Percentiles rank a stretch among this genome's conserved stretches.
phyloP scores from a whole-genome alignment of 2,329 filamentous ascomycete species.

The Aulographum hederae region DNA sequence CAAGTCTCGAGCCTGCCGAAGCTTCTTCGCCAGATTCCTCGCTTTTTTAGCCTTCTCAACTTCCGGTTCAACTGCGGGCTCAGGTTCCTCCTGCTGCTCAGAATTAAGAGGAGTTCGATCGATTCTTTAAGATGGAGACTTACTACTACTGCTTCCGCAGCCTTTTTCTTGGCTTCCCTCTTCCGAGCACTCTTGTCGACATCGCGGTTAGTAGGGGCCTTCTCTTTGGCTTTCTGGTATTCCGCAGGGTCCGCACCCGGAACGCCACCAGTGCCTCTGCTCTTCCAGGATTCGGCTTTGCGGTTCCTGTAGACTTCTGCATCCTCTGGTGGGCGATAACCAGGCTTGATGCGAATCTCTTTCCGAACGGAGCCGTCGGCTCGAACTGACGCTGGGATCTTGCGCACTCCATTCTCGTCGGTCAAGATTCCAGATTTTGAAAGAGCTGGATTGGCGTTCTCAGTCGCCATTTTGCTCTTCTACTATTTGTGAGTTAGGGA shows the following conservation, averaged over 20 bases:
- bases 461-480: background rate
- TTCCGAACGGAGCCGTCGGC: slow-evolving; percentile 82
- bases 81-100: slow-evolving; percentile 10
- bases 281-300: slow-evolving; percentile 70
- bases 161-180: slow-evolving; percentile 46
- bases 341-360: slow-evolving; percentile 84
- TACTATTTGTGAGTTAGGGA: slow-evolving; percentile 10
- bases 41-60: slow-evolving; percentile 83
- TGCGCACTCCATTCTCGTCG: slow-evolving; percentile 56
- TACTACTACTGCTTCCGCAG: slow-evolving; percentile 24
- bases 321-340: slow-evolving; percentile 87
- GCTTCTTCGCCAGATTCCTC: slow-evolving; percentile 79
- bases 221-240: slow-evolving; percentile 28
- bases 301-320: slow-evolving; percentile 92
- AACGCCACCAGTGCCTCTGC: slow-evolving; percentile 48
- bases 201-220: slow-evolving; percentile 11
- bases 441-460: too few relatives aligned
- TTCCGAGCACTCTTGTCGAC: slow-evolving; percentile 78
- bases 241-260: slow-evolving; percentile 50
- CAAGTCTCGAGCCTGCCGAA: slow-evolving; percentile 81
- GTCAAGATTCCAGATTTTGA: slow-evolving; percentile 45
- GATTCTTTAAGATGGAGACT: slow-evolving; percentile 9
- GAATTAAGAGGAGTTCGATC: slow-evolving; percentile 5
- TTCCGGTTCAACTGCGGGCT: slow-evolving; percentile 42
- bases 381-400: slow-evolving; percentile 74